These are phyloP conservation scores for Phytophthora ohioensis DNA, from an alignment of 352 stramenopile species.

Conservation along the genomic window DNA sequence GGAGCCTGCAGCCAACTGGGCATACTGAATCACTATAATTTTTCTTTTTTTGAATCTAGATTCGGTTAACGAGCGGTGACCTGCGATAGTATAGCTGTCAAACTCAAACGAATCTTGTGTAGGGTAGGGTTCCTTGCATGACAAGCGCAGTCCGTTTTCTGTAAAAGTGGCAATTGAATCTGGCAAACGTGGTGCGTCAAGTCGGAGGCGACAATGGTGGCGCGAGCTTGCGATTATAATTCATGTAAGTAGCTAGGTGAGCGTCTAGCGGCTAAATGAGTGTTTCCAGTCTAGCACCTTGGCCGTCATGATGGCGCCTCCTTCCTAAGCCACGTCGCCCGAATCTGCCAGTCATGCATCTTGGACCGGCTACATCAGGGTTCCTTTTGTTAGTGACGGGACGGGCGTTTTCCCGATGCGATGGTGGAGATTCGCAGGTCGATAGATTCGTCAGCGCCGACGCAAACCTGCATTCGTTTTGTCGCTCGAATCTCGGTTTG, in stretches of 20 bases:
- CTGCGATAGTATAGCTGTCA: background rate
- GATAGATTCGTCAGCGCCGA: background rate
- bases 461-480: conserved; percentile 5
- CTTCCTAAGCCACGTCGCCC: background rate
- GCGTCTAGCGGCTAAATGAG: too few species aligned
- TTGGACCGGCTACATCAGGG: conserved; percentile 4
- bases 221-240: too few species aligned
- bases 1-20: background rate
- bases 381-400: conserved; percentile 20
- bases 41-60: conserved; percentile 69
- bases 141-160: background rate
- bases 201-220: too few species aligned
- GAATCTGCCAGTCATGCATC: background rate
- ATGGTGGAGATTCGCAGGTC: conserved; percentile 23
- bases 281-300: too few species aligned
- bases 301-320: too few species aligned
- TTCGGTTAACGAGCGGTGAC: conserved; percentile 36
- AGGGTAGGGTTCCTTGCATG: conserved; percentile 13
- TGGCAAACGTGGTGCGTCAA: background rate
- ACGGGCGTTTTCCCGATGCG: conserved; percentile 5
- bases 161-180: background rate
- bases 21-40: conserved; percentile 66
- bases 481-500: conserved; percentile 5
- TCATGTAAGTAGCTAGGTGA: too few species aligned
- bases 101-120: conserved; percentile 18